Conservation (phyloP, 1,284 basidiomycete species). For the Cutaneotrichosporon daszewskae region DNA sequence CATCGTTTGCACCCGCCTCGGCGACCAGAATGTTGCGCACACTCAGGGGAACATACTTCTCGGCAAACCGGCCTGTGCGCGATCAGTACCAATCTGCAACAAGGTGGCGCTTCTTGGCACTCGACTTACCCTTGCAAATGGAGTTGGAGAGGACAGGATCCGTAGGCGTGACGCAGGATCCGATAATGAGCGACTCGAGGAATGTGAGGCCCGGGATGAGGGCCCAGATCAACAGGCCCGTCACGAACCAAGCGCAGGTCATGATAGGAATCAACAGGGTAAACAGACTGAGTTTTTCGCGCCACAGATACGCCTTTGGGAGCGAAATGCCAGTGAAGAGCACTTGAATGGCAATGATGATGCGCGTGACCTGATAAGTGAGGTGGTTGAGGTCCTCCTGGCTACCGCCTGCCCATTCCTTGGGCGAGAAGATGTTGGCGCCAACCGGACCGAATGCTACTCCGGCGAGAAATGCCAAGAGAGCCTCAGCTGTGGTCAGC, state of each 20-base stretch:
- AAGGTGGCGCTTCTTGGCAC: neutral
- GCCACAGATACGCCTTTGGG: constrained; percentile 75
- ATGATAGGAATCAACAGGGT: constrained; percentile 82
- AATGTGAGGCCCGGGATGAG: constrained; percentile 81
- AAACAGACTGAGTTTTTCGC: constrained; percentile 77
- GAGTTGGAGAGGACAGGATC: constrained; percentile 83
- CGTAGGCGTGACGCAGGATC: constrained; percentile 90
- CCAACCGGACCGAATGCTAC: constrained; percentile 62
- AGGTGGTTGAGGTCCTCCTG: constrained; percentile 31
- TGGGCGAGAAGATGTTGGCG: constrained; percentile 27
- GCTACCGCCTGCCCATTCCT: constrained; percentile 19
- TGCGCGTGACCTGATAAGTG: constrained; percentile 72
- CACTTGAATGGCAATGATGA: constrained; percentile 92
- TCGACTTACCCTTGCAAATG: constrained; percentile 37
- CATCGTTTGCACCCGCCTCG: constrained; percentile 55
- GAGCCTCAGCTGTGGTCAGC: constrained; percentile 76
- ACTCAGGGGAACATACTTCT: constrained; percentile 40
- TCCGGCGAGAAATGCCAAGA: constrained; percentile 87
- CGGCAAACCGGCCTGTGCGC: constrained; percentile 41
- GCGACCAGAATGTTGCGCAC: constrained; percentile 46
- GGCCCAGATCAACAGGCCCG: constrained; percentile 72
- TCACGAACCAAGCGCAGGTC: constrained; percentile 76
- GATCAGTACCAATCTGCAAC: neutral
- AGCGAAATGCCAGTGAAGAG: constrained; percentile 94
- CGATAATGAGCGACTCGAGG: constrained; percentile 76